These are phyloP conservation scores for Fusarium palustre DNA, from an alignment of 2,329 filamentous ascomycete genomes.

Conservation along the genomic window DNA sequence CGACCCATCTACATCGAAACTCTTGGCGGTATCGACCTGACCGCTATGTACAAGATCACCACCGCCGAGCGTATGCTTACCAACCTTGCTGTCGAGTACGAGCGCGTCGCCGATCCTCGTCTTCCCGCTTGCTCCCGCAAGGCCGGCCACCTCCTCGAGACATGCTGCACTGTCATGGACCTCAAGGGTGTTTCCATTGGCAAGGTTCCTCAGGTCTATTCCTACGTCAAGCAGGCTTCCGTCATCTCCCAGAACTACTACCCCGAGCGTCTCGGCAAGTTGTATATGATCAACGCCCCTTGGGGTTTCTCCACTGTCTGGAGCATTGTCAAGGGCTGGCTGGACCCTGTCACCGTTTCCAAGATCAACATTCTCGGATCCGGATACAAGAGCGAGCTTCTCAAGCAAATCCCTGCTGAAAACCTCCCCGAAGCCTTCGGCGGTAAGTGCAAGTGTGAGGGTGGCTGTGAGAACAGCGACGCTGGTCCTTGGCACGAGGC, in stretches of 20 bases:
- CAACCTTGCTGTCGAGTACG: conserved; percentile 97
- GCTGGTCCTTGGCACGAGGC: conserved; percentile 88
- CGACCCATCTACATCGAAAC: conserved; percentile 98
- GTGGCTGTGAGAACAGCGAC: conserved; percentile 88
- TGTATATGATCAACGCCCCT: conserved; percentile 98
- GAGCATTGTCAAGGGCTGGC: conserved; percentile 88
- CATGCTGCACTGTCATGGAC: conserved; percentile 98
- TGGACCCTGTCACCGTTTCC: conserved; percentile 94
- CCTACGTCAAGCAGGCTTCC: conserved; percentile 86
- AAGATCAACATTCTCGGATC: conserved; percentile 94
- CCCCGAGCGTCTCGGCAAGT: conserved; percentile 92
- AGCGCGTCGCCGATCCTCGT: conserved; percentile 92
- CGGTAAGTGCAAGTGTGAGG: conserved; percentile 82
- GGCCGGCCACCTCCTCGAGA: conserved; percentile 89
- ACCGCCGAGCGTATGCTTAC: conserved; percentile 92
- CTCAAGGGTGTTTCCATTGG: conserved; percentile 90
- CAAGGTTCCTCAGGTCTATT: conserved; percentile 86
- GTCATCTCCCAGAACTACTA: conserved; percentile 98
- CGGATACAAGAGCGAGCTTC: conserved; percentile 84
- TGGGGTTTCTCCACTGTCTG: conserved; percentile 95
- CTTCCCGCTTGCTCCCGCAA: conserved; percentile 96
- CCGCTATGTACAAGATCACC: conserved; percentile 92
- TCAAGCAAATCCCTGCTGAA: conserved; percentile 86
- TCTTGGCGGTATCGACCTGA: conserved; percentile 91
- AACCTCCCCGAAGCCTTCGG: conserved; percentile 91